phyloP scores from a whole-genome alignment of 257 asterid species.

The Scutellaria galericulata region DNA sequence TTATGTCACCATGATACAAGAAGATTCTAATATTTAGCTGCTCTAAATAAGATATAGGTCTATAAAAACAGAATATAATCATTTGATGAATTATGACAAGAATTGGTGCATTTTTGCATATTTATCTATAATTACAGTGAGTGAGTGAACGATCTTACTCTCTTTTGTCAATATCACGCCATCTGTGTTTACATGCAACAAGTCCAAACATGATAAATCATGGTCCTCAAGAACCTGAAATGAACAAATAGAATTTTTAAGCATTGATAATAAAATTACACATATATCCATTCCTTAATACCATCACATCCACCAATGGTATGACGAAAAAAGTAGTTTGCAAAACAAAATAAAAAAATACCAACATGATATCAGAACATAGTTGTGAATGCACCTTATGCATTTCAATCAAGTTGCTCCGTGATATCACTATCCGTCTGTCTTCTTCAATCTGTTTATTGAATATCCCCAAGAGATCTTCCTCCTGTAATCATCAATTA shows the following conservation, averaged over 20 bases:
- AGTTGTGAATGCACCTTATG: constrained; percentile 63
- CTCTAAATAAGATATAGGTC: constrained; percentile 12
- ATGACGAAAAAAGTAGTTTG: constrained; percentile 8
- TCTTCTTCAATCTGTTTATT: constrained; percentile 95
- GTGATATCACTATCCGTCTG: constrained; percentile 79
- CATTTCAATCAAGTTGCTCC: constrained; percentile 86
- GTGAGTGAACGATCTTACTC: constrained; percentile 59
- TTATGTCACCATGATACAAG: constrained; percentile 22
- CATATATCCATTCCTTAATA: constrained; percentile 20
- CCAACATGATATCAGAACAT: constrained; percentile 19
- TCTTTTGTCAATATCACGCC: constrained; percentile 82
- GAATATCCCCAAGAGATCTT: constrained; percentile 77
- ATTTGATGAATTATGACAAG: constrained; percentile 18
- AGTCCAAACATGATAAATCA: constrained; percentile 71
- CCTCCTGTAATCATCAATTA: constrained; percentile 70
- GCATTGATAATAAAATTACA: not conserved
- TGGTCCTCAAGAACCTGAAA: constrained; percentile 95
- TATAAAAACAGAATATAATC: constrained; percentile 7
- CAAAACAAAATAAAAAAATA: constrained; percentile 21
- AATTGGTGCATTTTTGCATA: not conserved
- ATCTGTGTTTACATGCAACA: constrained; percentile 74
- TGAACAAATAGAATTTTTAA: constrained; percentile 28
- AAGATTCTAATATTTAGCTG: not conserved
- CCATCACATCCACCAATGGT: constrained; percentile 3
- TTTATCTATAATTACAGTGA: constrained; percentile 8